These are phyloP conservation scores for Neofusicoccum laricinum DNA, from an alignment of 2,329 filamentous ascomycete genomes.

Conservation along the genomic window DNA sequence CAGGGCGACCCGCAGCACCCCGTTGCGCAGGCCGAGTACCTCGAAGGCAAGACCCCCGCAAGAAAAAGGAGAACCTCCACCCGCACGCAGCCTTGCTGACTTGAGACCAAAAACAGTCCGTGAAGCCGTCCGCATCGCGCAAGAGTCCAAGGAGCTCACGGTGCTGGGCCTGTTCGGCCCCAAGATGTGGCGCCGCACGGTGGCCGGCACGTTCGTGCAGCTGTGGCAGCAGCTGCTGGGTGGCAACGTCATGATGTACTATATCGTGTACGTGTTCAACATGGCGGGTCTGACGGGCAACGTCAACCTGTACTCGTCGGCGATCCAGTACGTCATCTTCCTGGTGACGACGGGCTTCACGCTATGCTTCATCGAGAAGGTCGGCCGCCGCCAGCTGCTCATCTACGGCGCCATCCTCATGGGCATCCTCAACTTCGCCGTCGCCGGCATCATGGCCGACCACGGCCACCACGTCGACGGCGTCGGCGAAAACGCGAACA, in stretches of 20 bases:
- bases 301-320: conserved; percentile 15
- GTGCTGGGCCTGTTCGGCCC: conserved; percentile 15
- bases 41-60: conserved; percentile 39
- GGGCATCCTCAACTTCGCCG: conserved; percentile 60
- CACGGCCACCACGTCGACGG: conserved; percentile 47
- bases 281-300: conserved; percentile 45
- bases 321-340: conserved; percentile 65
- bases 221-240: conserved; percentile 54
- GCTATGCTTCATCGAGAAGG: conserved; percentile 58
- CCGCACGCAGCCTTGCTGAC: too few relatives aligned
- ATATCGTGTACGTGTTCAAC: conserved; percentile 54
- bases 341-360: conserved; percentile 59
- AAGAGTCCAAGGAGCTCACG: conserved; percentile 8
- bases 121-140: conserved; percentile 14
- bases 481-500: conserved; percentile 44
- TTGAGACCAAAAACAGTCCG: neutral
- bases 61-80: too few relatives aligned
- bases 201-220: conserved; percentile 56
- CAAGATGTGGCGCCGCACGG: conserved; percentile 56
- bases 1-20: conserved; percentile 55
- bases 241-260: conserved; percentile 39
- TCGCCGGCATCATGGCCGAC: conserved; percentile 57
- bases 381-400: conserved; percentile 57
- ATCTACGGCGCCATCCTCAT: conserved; percentile 57
- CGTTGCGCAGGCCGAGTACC: conserved; percentile 61